Evolutionary conservation across 192 early-diverging fungal species (phyloP).

Genomic region (Pilobolus umbonatus): DNA sequence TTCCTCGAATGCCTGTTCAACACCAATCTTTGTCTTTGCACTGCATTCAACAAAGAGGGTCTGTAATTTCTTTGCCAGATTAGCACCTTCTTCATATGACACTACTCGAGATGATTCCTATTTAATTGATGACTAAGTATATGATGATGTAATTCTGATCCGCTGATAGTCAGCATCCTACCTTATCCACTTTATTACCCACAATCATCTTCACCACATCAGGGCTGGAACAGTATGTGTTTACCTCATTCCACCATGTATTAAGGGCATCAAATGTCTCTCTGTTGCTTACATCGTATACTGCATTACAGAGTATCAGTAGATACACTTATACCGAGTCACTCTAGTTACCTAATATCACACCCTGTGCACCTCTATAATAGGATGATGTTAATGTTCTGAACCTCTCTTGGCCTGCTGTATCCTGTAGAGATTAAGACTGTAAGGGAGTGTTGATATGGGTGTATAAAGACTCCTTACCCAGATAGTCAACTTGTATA

Average conservation of each 20-base stretch:
- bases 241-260: constrained; percentile 94
- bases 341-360: constrained; percentile 76
- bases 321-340: neutral
- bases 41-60: constrained; percentile 95
- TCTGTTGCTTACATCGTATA: constrained; percentile 95
- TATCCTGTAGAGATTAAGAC: constrained; percentile 63
- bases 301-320: constrained; percentile 48
- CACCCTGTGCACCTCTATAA: constrained; percentile 97
- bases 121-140: too few relatives aligned
- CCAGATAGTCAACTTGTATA: constrained; percentile 98
- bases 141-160: constrained; percentile 31
- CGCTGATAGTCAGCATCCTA: too few relatives aligned
- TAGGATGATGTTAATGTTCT: constrained; percentile 95
- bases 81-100: constrained; percentile 81
- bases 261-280: constrained; percentile 90
- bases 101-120: constrained; percentile 68
- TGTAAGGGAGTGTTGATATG: neutral
- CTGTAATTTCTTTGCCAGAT: constrained; percentile 81
- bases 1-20: constrained; percentile 92
- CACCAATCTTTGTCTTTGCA: constrained; percentile 90
- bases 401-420: constrained; percentile 98
- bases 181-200: constrained; percentile 98
- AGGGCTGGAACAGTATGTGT: constrained; percentile 79
- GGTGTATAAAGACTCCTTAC: constrained; percentile 35
- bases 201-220: constrained; percentile 97